Conservation (phyloP, 176 grass and related monocot genomes). For the Oryza glumipatula region DNA sequence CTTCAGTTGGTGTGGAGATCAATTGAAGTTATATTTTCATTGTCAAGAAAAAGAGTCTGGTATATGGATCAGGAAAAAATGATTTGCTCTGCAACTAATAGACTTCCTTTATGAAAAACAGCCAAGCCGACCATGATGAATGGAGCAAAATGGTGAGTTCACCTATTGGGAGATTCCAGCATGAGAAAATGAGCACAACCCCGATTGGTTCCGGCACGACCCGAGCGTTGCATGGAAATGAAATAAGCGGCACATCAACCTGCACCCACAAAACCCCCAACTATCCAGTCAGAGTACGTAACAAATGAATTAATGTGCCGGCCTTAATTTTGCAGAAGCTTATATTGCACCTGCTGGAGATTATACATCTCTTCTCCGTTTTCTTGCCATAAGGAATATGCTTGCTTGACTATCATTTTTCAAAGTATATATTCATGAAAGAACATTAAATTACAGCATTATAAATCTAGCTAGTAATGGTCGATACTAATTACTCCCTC, state of each 20-base stretch:
- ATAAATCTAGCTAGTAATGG: too few relatives aligned
- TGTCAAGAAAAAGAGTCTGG: too few relatives aligned
- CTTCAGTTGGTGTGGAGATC: too few relatives aligned
- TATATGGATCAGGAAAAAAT: too few relatives aligned
- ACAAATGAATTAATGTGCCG: neutral
- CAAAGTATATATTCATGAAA: too few relatives aligned
- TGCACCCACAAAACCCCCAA: conserved; percentile 13
- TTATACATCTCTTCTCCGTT: too few relatives aligned
- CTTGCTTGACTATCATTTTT: too few relatives aligned
- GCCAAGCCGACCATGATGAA: neutral
- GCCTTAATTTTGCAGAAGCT: neutral
- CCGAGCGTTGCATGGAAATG: conserved; percentile 66
- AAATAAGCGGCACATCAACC: conserved; percentile 51
- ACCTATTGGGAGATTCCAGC: conserved; percentile 91
- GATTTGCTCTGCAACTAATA: too few relatives aligned
- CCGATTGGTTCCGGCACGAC: conserved; percentile 80
- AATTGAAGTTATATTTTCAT: too few relatives aligned
- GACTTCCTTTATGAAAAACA: neutral
- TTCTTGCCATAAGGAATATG: too few relatives aligned
- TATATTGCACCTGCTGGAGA: neutral
- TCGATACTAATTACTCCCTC: too few relatives aligned
- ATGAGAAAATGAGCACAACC: conserved; percentile 77
- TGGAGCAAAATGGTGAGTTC: neutral
- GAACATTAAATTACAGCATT: too few relatives aligned
- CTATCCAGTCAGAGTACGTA: neutral